Conservation (phyloP, 495 filamentous ascomycete genomes). For the Usnea hakonensis region DNA sequence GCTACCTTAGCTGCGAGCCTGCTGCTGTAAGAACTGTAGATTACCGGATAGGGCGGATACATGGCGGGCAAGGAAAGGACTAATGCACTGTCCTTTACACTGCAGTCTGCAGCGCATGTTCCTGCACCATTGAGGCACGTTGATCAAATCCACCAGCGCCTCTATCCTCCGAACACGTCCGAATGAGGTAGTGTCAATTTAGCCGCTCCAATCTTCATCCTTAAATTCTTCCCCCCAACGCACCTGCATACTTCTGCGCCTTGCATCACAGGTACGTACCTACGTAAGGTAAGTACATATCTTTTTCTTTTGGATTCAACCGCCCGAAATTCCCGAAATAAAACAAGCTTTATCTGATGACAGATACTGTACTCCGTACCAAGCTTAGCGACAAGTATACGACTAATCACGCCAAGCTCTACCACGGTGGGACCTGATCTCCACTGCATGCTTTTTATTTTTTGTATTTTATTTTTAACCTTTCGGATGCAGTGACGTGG, state of each 20-base stretch:
- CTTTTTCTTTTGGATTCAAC: no score
- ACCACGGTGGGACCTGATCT: not conserved
- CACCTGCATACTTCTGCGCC: not conserved
- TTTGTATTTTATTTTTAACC: no score
- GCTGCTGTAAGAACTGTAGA: not conserved
- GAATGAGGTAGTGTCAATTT: not conserved
- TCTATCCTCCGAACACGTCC: not conserved
- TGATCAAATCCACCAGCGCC: not conserved
- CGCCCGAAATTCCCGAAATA: not conserved
- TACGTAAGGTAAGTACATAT: no score
- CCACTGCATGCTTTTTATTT: no score
- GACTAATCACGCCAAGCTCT: not conserved
- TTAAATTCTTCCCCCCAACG: not conserved
- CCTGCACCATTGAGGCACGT: not conserved
- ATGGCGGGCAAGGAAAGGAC: not conserved
- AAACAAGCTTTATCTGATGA: not conserved
- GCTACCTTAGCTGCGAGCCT: no score
- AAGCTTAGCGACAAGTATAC: not conserved
- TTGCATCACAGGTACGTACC: not conserved
- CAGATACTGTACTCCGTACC: not conserved
- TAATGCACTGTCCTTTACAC: not conserved
- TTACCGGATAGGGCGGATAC: no score
- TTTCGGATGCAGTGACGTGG: not conserved
- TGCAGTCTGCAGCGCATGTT: not conserved
- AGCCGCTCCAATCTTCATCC: slow-evolving; percentile 4